Percentiles rank a stretch among this genome's conserved stretches.
Conservation (phyloP, 2,329 filamentous ascomycete species). For the Paecilomyces fulvus region DNA sequence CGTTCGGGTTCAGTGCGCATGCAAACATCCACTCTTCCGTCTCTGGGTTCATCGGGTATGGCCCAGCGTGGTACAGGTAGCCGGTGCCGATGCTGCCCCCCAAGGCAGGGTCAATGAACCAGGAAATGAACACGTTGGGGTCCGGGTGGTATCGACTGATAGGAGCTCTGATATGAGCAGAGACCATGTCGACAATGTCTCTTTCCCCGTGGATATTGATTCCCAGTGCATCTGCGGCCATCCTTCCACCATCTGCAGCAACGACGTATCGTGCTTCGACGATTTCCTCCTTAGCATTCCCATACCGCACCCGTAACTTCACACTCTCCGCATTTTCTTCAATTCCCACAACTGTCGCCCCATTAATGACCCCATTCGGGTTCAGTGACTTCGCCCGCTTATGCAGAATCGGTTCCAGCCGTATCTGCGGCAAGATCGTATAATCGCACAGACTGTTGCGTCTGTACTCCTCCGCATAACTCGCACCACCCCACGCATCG, state of each 20-base stretch:
- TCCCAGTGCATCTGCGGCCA: slow-evolving; percentile 19
- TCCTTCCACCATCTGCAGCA: slow-evolving; percentile 25
- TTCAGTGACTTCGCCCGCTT: slow-evolving; percentile 21
- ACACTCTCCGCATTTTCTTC: slow-evolving; percentile 14
- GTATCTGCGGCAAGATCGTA: slow-evolving; percentile 24
- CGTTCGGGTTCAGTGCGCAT: slow-evolving; percentile 14
- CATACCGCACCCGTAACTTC: slow-evolving; percentile 10
- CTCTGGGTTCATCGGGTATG: slow-evolving; percentile 17
- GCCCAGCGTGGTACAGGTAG: slow-evolving; percentile 28
- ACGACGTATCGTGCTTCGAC: slow-evolving; percentile 21
- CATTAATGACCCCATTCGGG: slow-evolving; percentile 18
- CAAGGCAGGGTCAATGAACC: slow-evolving; percentile 26
- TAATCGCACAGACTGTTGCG: slow-evolving; percentile 19
- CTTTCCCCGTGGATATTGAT: slow-evolving; percentile 21
- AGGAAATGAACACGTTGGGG: slow-evolving; percentile 23
- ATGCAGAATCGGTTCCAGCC: slow-evolving; percentile 27
- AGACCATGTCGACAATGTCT: slow-evolving; percentile 26
- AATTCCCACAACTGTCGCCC: slow-evolving; percentile 17
- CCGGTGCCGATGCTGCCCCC: slow-evolving; percentile 26
- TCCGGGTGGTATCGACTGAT: slow-evolving; percentile 19
- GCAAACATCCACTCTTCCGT: slow-evolving; percentile 28
- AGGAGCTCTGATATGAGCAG: slow-evolving; percentile 22
- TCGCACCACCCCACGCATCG: slow-evolving; percentile 22
- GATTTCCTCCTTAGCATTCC: neutral
- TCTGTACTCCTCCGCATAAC: slow-evolving; percentile 15